Evolutionary conservation across 176 grass and related monocot species (phyloP), one percentile per base, ranked within the genome.

Genomic region (Microstegium vimineum): DNA sequence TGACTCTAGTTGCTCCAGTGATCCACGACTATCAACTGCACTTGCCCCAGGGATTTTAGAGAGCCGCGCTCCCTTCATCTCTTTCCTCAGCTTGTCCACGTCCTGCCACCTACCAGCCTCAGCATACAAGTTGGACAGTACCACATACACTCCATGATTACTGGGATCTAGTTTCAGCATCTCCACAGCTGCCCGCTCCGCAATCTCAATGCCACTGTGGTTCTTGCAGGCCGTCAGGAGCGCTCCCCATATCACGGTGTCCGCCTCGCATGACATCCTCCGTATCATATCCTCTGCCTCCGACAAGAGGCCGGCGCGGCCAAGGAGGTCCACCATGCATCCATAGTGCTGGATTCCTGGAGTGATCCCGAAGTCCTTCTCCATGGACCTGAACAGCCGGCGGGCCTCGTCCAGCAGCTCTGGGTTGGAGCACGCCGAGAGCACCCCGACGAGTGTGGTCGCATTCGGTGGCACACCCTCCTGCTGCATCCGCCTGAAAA

Each of bases 291-390:
- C 76, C 81, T 94, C 89, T 0, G 92, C 86, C 16, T 94, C 86
- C 1, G 9, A 33, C 3, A 94, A 25, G 1, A 82, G 80, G 30
- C 89, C 89, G 0, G 77, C 77, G 26, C 79, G 66, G 16, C 87
- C 89, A 1, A 91, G 87, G 59, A 91, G 78, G 68, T 94, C 64
- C 16, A 91, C 92, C 86, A 94, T 77, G 57, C 92, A 94, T 1
- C 86, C 84, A 16, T 89, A 91, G 45, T 94, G 86, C 73, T 82
- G 82, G 52, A 94, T 57, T n/a, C 52, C 68, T 3, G 86, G 92
- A 56, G 54, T 17, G 18, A 91, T 72, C 25, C 73, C 66, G 1
- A 89, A 80, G 3, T 79, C 66, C 17, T 11, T 69, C 68, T 91
- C 71, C 92, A 91, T 94, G 25, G 78, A 82, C 14, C 62, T 5